Evolutionary conservation across 2,329 filamentous ascomycete species (phyloP), one percentile per base, ranked within the genome.

Genomic region (Arachnopeziza araneosa): DNA sequence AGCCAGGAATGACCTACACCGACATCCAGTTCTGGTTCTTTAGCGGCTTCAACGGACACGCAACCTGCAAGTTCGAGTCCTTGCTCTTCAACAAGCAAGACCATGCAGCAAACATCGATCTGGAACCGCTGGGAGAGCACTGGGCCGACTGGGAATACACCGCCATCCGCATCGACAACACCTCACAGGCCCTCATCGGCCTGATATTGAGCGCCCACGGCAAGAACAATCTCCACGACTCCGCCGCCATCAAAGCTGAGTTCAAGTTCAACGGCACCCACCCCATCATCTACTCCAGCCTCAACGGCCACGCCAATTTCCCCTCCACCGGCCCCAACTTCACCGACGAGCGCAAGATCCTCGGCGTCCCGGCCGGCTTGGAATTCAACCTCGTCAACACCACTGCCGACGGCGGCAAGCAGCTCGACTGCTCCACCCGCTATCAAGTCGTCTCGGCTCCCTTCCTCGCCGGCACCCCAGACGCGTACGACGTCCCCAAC

Each of bases 21-120:
- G 66, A 67, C 51, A 52, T 67, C 1, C 66, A 67, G 49, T 67
- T 67, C 54, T 67, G 66, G 66, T 60, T 63, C 24, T 67, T 67
- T 53, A 61, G 36, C 21, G 63, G 59, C 10, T 67, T 64, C 24
- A 67, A 67, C 48, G 66, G 66, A 3, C 66, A 66, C 23, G 63
- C 54, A 22, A 67, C 66, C 0, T 63, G 60, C 1, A 22, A 44
- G 8, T 66, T 67, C 44, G 55, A 58, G 10, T 62, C 56, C 19
- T 51, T 67, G 2, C 48, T 63, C 0, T 54, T 61, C 17, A 58
- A 62, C 30, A 64, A 67, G 56, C 22, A 58, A 1, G 32, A 60
- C 19, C 56, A 66, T 36, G 23, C 55, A 10, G 64, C 61, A 32
- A 51, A 65, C 52, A 59, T 67, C 24, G 58, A 65, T 49, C 52